These are phyloP conservation scores for Arachis stenosperma DNA, from an alignment of 306 rosid species.

Conservation along the genomic window DNA sequence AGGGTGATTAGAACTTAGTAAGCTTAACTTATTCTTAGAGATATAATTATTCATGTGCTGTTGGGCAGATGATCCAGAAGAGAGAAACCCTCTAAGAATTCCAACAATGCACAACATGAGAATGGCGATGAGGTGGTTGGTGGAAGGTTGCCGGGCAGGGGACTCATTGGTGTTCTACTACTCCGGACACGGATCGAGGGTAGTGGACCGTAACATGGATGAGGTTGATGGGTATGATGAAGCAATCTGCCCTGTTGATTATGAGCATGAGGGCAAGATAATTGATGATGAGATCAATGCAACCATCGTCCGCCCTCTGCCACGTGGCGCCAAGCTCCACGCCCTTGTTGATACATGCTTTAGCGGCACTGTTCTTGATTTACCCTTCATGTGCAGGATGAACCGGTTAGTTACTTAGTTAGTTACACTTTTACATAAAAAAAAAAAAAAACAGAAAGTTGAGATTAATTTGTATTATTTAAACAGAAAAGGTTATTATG, in stretches of 20 bases:
- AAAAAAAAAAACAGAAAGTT: neutral
- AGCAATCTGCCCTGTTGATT: constrained; percentile 69
- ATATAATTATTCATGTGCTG: too few relatives aligned
- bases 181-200: constrained; percentile 66
- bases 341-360: constrained; percentile 65
- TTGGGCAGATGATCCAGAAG: constrained; percentile 54
- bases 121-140: constrained; percentile 63
- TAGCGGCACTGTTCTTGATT: constrained; percentile 67
- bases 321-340: constrained; percentile 63
- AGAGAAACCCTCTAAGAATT: constrained; percentile 49
- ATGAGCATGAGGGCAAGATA: constrained; percentile 52
- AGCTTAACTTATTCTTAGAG: too few relatives aligned
- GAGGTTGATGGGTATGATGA: constrained; percentile 68
- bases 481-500: constrained; percentile 48
- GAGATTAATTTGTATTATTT: neutral
- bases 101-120: constrained; percentile 64
- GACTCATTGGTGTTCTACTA: constrained; percentile 66
- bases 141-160: constrained; percentile 56
- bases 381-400: constrained; percentile 60
- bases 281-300: constrained; percentile 69
- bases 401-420: constrained; percentile 48
- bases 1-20: too few relatives aligned
- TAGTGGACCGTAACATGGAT: constrained; percentile 46
- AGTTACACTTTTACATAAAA: neutral
- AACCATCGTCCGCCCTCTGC: constrained; percentile 63